Conservation (phyloP, 2,329 filamentous ascomycete species). For the Colletotrichum higginsianum region DNA sequence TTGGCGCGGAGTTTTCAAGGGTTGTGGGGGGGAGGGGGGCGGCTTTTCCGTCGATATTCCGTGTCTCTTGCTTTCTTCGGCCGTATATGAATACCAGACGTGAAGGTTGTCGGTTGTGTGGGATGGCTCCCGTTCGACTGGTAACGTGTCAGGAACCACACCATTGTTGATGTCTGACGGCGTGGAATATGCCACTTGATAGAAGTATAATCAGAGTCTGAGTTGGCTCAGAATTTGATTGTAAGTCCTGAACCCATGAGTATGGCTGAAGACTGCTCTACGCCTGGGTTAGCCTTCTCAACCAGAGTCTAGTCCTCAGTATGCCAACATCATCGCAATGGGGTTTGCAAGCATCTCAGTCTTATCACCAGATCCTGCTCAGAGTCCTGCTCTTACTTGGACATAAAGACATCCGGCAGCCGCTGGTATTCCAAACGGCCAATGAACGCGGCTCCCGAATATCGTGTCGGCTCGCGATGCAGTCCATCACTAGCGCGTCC, state of each 20-base stretch:
- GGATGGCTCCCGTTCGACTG: no score
- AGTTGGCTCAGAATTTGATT: background rate
- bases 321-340: background rate
- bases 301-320: no score
- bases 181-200: background rate
- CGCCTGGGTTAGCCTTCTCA: background rate
- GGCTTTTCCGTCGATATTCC: slow-evolving; percentile 22
- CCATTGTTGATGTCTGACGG: no score
- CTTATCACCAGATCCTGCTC: no score
- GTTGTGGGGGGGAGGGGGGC: background rate
- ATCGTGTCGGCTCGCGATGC: background rate
- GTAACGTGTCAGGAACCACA: background rate
- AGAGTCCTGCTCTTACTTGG: no score
- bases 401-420: background rate
- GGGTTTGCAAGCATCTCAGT: no score
- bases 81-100: background rate
- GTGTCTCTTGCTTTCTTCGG: background rate
- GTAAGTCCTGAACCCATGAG: no score
- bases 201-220: background rate
- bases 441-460: background rate
- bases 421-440: background rate
- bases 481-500: background rate
- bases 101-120: background rate
- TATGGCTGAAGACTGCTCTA: no score
- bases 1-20: slow-evolving; percentile 30